Evolutionary conservation across 164 flowering plant genomes (phyloP), one percentile per base, ranked within the genome.

Genomic region (Malania oleifera): DNA sequence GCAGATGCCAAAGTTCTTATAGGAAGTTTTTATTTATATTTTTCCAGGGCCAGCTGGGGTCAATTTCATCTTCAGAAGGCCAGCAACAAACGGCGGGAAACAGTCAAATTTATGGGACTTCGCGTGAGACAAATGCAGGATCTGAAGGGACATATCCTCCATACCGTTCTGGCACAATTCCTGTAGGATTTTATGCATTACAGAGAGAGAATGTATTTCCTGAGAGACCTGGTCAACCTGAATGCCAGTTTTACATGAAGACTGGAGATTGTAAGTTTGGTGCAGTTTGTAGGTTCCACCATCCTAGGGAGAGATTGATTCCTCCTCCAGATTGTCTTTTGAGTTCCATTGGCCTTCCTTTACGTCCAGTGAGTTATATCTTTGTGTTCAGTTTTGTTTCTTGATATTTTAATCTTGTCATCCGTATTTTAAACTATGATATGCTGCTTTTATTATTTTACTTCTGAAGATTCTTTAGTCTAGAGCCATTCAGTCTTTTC

Each of bases 221-320:
- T 46, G 97, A 90, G 79, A 84, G 97, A 71, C 98, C 95, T 57
- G 98, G 87, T 37, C 95, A 87, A 64, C 92, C 96, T 41, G 98
- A 93, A 61, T 93, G 98, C 75, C 97, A 90, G 70, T 93, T 83
- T 71, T 93, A 93, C 73, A 83, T 93, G 96, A 93, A 90, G 72
- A 93, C 98, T 60, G 98, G 98, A 53, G 98, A 92, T 65, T 92
- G 98, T 56, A 92, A 92, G 62, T 92, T 84, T 77, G 98, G 98
- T 67, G 86, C 88, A 19, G 89, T 87, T 31, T 92, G 98, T 67
- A 77, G 82, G 62, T 92, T 87, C 68, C 96, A 92, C 77, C 98
- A 92, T 67, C 96, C 98, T 11, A 74, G 84, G 56, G 93, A 92
- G 63, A 80, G 98, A 70, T 56, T 76, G 45, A 69, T 82, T 70